phyloP scores from a whole-genome alignment of 441 rosid genomes.

The Erodium texanum region DNA sequence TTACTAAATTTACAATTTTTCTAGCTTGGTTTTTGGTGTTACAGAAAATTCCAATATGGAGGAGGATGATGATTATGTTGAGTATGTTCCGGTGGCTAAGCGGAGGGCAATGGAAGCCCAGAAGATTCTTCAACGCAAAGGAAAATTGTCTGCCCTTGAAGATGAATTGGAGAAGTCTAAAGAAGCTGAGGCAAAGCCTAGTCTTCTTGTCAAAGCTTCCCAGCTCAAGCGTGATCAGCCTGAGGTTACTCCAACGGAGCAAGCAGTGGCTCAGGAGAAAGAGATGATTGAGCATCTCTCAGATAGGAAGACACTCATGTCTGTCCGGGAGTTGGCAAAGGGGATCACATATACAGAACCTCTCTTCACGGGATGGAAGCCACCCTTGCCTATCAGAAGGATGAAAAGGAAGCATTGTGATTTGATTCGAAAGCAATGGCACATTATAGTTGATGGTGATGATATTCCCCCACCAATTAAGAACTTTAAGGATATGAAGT shows the following conservation, averaged over 20 bases:
- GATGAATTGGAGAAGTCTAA: conserved; percentile 59
- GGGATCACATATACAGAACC: conserved; percentile 78
- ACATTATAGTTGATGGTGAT: conserved; percentile 78
- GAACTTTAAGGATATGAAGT: conserved; percentile 77
- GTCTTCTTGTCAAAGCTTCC: conserved; percentile 81
- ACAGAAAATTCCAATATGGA: too few species aligned
- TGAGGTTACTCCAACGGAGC: conserved; percentile 34
- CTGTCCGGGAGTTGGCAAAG: conserved; percentile 80
- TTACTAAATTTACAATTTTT: too few species aligned
- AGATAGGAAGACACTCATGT: conserved; percentile 74
- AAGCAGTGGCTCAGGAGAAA: conserved; percentile 71
- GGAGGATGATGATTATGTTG: too few species aligned
- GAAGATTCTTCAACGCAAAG: conserved; percentile 72
- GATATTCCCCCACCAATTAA: conserved; percentile 74
- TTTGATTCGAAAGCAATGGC: conserved; percentile 79
- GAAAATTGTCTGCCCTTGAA: conserved; percentile 47
- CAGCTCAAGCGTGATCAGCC: conserved; percentile 75
- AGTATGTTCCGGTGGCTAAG: conserved; percentile 73
- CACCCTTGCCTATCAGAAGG: conserved; percentile 50
- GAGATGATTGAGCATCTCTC: conserved; percentile 86
- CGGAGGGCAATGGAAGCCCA: conserved; percentile 68
- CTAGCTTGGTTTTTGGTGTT: too few species aligned
- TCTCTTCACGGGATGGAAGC: conserved; percentile 71
- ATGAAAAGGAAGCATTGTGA: conserved; percentile 52
- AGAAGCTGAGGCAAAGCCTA: conserved; percentile 66